Conservation (phyloP, 495 filamentous ascomycete genomes). For the Neurospora sp. region DNA sequence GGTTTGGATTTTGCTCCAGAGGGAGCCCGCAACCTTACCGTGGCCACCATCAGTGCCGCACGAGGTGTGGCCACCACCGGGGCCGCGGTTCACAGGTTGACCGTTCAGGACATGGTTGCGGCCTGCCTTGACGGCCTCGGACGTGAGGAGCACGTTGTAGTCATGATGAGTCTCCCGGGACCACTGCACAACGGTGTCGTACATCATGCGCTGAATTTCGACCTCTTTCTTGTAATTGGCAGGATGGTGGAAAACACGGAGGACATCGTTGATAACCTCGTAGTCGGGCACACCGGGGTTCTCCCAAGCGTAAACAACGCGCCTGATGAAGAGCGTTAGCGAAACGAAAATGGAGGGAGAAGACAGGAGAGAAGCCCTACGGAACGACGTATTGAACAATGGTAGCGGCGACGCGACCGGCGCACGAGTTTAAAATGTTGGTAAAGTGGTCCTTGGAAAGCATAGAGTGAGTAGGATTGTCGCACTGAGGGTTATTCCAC, state of each 20-base stretch:
- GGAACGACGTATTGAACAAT: slow-evolving; percentile 80
- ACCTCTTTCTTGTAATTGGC: no score
- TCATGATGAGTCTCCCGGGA: no score
- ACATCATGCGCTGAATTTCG: slow-evolving; percentile 89
- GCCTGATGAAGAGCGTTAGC: slow-evolving; percentile 25
- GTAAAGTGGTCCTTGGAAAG: slow-evolving; percentile 95
- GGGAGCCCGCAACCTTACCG: slow-evolving; percentile 36
- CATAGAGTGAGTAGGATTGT: slow-evolving; percentile 89
- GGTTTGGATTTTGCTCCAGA: slow-evolving; percentile 40
- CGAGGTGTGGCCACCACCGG: slow-evolving; percentile 27
- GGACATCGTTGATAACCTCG: slow-evolving; percentile 67
- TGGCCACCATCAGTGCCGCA: slow-evolving; percentile 36
- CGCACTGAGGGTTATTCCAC: slow-evolving; percentile 77
- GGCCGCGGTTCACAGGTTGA: slow-evolving; percentile 13
- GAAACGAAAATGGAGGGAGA: background rate
- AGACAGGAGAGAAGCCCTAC: slow-evolving; percentile 19
- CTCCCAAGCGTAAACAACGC: slow-evolving; percentile 84
- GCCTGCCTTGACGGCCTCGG: slow-evolving; percentile 69
- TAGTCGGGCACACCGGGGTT: slow-evolving; percentile 68
- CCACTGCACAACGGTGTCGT: slow-evolving; percentile 65
- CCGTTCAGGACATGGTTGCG: slow-evolving; percentile 53
- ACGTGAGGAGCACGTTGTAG: no score
- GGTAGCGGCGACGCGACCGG: slow-evolving; percentile 67
- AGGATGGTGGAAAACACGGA: slow-evolving; percentile 82
- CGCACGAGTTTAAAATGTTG: slow-evolving; percentile 81